phyloP scores from a whole-genome alignment of 768 basidiomycete species.

The Leucocoprinus leucothites region DNA sequence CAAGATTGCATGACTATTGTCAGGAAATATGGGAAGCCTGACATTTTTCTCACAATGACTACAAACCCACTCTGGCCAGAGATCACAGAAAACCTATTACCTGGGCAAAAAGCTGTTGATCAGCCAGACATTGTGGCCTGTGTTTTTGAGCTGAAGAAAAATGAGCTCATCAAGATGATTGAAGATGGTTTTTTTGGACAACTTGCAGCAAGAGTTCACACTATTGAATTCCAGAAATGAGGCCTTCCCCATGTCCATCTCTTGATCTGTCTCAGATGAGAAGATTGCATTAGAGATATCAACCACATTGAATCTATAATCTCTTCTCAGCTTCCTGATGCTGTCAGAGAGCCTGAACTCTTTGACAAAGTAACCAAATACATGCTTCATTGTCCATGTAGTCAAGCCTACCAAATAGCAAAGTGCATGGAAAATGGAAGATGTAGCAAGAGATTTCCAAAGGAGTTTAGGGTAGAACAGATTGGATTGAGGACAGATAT shows the following conservation, averaged over 20 bases:
- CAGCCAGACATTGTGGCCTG: too few relatives aligned
- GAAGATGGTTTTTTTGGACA: conserved; percentile 12
- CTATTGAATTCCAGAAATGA: conserved; percentile 53
- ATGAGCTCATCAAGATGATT: too few relatives aligned
- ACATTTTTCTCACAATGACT: too few relatives aligned
- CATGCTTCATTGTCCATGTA: conserved; percentile 38
- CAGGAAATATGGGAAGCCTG: too few relatives aligned
- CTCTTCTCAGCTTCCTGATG: not conserved
- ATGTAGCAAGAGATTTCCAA: conserved; percentile 30
- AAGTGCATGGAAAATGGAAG: conserved; percentile 37
- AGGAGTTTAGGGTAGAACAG: not conserved
- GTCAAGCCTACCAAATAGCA: conserved; percentile 23
- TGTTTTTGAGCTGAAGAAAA: too few relatives aligned
- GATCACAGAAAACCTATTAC: not conserved
- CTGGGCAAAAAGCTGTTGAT: not conserved
- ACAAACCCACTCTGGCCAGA: too few relatives aligned
- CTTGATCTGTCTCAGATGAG: not conserved
- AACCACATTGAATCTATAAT: not conserved
- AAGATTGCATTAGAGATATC: not conserved
- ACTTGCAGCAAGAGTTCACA: too few relatives aligned
- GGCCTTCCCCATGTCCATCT: conserved; percentile 46
- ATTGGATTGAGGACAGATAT: not conserved
- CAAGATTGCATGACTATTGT: too few relatives aligned
- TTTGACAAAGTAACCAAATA: conserved; percentile 32
- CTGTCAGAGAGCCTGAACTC: conserved; percentile 35